Evolutionary conservation across 352 stramenopile genomes (phyloP).

Genomic region (Phytophthora sansomeana): DNA sequence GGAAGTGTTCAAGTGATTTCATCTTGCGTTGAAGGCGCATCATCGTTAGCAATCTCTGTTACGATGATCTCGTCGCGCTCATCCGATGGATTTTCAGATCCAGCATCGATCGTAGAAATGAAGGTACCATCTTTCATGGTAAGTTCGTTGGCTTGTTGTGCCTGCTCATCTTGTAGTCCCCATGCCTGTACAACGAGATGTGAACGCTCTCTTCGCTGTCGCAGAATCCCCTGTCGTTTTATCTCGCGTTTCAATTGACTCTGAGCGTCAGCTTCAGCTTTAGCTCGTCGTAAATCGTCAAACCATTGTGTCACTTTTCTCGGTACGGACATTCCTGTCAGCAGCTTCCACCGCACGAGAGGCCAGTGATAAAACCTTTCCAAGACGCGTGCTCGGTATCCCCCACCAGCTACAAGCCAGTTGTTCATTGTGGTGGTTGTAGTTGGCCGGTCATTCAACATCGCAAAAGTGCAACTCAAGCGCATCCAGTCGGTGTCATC

Average conservation of each 20-base stretch:
- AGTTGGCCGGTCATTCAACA: conserved; percentile 54
- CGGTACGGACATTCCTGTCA: conserved; percentile 52
- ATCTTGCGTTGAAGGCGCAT: conserved; percentile 1
- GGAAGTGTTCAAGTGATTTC: conserved; percentile 57
- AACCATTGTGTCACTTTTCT: conserved; percentile 38
- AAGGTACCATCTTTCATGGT: conserved; percentile 5
- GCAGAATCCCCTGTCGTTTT: conserved; percentile 42
- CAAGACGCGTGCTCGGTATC: conserved; percentile 51
- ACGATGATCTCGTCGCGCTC: conserved; percentile 13
- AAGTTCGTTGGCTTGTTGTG: conserved; percentile 14
- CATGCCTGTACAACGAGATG: conserved; percentile 40
- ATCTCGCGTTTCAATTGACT: conserved; percentile 28
- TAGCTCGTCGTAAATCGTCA: conserved; percentile 26
- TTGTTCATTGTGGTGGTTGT: conserved; percentile 36
- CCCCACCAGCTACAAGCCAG: conserved; percentile 47
- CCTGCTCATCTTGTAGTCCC: conserved; percentile 27
- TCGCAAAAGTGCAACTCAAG: conserved; percentile 51
- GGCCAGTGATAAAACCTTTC: conserved; percentile 63
- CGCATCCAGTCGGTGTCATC: conserved; percentile 64
- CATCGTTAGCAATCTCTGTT: neutral
- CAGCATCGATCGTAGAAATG: conserved; percentile 13
- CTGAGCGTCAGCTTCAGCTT: conserved; percentile 27
- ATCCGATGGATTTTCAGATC: neutral
- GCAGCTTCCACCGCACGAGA: conserved; percentile 66
- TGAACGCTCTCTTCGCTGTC: conserved; percentile 35